Conservation (phyloP, 768 basidiomycete species). For the Panellus pusillus region DNA sequence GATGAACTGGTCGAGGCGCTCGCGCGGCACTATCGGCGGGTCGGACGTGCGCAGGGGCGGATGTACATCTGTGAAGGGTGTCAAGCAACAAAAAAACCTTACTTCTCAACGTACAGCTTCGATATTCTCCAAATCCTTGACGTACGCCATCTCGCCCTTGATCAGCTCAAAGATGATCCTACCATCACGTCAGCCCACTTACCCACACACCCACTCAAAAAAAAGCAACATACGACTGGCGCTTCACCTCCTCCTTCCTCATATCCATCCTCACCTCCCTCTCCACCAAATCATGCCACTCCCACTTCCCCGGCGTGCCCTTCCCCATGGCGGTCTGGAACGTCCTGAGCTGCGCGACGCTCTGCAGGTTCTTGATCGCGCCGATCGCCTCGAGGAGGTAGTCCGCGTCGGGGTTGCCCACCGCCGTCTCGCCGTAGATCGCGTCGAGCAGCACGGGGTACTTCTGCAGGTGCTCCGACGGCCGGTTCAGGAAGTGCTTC, state of each 20-base stretch:
- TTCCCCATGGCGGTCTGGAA: constrained; percentile 90
- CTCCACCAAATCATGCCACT: constrained; percentile 88
- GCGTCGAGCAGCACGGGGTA: constrained; percentile 86
- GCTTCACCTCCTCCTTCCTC: constrained; percentile 73
- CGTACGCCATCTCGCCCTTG: constrained; percentile 94
- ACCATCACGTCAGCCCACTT: neutral
- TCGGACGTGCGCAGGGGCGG: constrained; percentile 64
- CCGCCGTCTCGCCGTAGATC: constrained; percentile 78
- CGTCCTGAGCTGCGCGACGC: constrained; percentile 78
- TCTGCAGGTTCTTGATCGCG: constrained; percentile 80
- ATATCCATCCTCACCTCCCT: constrained; percentile 61
- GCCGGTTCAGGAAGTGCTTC: constrained; percentile 77
- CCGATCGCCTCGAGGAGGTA: constrained; percentile 82
- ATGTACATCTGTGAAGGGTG: constrained; percentile 68
- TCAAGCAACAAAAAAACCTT: constrained; percentile 1
- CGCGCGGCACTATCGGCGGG: constrained; percentile 75
- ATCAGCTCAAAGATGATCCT: constrained; percentile 94
- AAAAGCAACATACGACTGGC: constrained; percentile 68
- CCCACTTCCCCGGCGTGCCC: constrained; percentile 77
- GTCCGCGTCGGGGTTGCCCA: constrained; percentile 79
- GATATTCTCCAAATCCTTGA: constrained; percentile 87
- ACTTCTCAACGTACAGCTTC: constrained; percentile 50
- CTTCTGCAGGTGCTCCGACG: constrained; percentile 79
- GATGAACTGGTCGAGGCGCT: constrained; percentile 75
- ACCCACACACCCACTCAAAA: no score